phyloP scores from a whole-genome alignment of 1,284 basidiomycete genomes.

The Neonothopanus nambi region DNA sequence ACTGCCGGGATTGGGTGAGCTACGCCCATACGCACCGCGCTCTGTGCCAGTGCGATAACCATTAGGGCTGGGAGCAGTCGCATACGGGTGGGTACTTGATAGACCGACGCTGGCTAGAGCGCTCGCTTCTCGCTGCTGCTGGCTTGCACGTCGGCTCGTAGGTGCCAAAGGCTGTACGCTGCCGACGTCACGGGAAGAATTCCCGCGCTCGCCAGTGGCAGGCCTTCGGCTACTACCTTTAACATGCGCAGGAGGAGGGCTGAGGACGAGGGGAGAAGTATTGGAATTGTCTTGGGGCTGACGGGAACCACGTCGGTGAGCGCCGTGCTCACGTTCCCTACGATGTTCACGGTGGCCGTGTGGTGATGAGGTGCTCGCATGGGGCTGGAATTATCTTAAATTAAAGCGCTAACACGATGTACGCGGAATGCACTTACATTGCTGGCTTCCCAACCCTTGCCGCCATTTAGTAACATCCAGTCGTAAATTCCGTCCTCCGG shows the following conservation, averaged over 20 bases:
- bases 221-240: constrained; percentile 53
- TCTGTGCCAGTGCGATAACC: constrained; percentile 48
- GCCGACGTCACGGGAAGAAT: constrained; percentile 47
- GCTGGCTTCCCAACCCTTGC: constrained; percentile 87
- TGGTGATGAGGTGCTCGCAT: constrained; percentile 50
- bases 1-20: constrained; percentile 48
- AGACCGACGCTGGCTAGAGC: constrained; percentile 39
- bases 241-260: constrained; percentile 63
- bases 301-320: constrained; percentile 57
- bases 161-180: constrained; percentile 66
- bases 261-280: constrained; percentile 59
- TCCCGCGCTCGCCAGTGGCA: constrained; percentile 43
- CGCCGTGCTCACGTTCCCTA: constrained; percentile 41
- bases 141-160: constrained; percentile 62
- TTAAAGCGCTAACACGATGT: constrained; percentile 34
- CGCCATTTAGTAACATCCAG: constrained; percentile 94
- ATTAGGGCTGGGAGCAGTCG: constrained; percentile 54
- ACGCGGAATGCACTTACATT: constrained; percentile 46
- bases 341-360: constrained; percentile 53
- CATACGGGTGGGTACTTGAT: constrained; percentile 67
- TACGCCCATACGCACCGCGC: constrained; percentile 49
- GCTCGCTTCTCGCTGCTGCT: constrained; percentile 47
- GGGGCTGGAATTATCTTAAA: constrained; percentile 51
- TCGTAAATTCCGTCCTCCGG: constrained; percentile 93
- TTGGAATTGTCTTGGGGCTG: constrained; percentile 54